These are phyloP conservation scores for Paramecium caudatum DNA, from an alignment of 73 alveolate genomes.

Conservation along the genomic window DNA sequence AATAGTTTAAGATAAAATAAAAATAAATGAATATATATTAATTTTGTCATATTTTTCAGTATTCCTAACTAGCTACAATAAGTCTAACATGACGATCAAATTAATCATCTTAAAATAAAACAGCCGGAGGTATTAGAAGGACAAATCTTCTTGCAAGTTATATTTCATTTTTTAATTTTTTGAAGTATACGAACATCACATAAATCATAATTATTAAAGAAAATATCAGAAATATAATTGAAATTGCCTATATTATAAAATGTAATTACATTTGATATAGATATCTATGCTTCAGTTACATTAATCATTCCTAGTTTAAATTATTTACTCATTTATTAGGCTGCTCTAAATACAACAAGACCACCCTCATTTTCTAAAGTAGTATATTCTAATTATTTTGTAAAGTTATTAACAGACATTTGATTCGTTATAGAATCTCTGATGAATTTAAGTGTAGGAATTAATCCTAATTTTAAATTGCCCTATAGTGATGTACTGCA, in stretches of 20 bases:
- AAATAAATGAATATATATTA: conserved; percentile 9
- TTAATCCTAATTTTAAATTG: neutral
- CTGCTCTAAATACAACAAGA: neutral
- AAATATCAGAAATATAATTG: conserved; percentile 1
- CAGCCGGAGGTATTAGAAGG: neutral
- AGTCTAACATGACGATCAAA: conserved; percentile 42
- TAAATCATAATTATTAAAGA: neutral
- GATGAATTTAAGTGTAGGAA: neutral
- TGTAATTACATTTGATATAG: conserved; percentile 1
- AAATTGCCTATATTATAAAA: neutral
- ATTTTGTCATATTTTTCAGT: conserved; percentile 15
- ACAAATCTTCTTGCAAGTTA: neutral
- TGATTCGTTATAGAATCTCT: neutral
- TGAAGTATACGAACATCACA: neutral
- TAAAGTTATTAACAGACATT: conserved; percentile 38
- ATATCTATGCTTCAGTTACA: neutral
- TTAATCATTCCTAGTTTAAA: conserved; percentile 32
- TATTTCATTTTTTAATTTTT: neutral
- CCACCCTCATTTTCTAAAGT: conserved; percentile 56
- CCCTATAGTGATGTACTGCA: neutral
- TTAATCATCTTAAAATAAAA: conserved; percentile 53
- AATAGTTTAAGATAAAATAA: conserved; percentile 7
- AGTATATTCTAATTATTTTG: neutral
- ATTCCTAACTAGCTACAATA: conserved; percentile 15
- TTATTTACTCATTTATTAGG: neutral